Conservation (phyloP, 306 rosid genomes). For the Heteromeles arbutifolia region DNA sequence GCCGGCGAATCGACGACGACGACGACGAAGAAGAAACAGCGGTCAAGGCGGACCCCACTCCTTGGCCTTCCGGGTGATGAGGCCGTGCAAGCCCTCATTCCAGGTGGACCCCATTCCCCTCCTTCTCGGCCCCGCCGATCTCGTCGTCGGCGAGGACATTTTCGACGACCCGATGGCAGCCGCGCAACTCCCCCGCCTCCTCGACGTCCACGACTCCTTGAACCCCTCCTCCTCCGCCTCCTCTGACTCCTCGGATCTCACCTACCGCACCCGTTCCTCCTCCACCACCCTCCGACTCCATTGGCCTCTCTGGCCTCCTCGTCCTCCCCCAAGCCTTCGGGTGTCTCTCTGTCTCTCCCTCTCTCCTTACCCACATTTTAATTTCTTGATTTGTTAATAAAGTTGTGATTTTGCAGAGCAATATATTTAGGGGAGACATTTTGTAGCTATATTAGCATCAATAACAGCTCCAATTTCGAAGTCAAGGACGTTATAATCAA, state of each 20-base stretch:
- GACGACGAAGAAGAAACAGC: conserved; percentile 22
- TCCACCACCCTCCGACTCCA: conserved; percentile 64
- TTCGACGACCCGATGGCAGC: conserved; percentile 66
- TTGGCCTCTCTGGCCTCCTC: conserved; percentile 95
- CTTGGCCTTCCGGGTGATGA: conserved; percentile 83
- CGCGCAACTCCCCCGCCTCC: conserved; percentile 30
- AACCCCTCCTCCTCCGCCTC: conserved; percentile 19
- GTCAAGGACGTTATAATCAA: conserved; percentile 60
- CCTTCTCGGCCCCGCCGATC: conserved; percentile 73
- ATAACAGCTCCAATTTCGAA: conserved; percentile 86
- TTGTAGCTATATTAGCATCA: conserved; percentile 90
- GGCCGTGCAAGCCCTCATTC: conserved; percentile 82
- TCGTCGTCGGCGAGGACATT: conserved; percentile 80
- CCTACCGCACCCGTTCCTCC: conserved; percentile 61
- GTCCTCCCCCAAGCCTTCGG: conserved; percentile 98
- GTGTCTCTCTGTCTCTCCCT: conserved; percentile 12
- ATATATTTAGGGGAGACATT: conserved; percentile 93
- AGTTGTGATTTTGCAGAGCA: conserved; percentile 48
- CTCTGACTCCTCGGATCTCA: conserved; percentile 52
- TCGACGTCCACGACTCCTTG: conserved; percentile 11
- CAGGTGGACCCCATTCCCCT: conserved; percentile 74
- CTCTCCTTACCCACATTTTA: background rate
- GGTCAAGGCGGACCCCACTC: conserved; percentile 58
- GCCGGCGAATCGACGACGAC: background rate
- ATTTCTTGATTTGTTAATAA: background rate